Percentiles rank a stretch among this genome's conserved stretches.
These are phyloP conservation scores for Musa beccarii DNA, from an alignment of 176 grass and related monocot species.

Conservation along the genomic window DNA sequence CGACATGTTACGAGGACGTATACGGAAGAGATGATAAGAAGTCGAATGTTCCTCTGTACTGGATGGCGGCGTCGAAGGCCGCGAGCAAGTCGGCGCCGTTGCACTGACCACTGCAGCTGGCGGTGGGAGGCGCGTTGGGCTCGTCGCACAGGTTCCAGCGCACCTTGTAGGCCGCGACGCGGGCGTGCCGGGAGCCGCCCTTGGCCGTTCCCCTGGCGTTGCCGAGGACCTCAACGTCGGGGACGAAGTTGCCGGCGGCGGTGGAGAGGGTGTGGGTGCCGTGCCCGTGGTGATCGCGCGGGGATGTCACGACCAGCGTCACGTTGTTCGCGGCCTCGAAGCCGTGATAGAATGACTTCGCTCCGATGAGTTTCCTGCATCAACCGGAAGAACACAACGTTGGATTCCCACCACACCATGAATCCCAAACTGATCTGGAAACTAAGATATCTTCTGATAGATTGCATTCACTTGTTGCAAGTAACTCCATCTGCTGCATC, in stretches of 20 bases:
- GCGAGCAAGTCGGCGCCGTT: constrained; percentile 5
- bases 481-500: constrained; percentile 53
- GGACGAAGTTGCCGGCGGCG: constrained; percentile 7
- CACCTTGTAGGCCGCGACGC: constrained; percentile 17
- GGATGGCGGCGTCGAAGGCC: constrained; percentile 10
- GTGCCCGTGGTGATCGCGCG: constrained; percentile 3
- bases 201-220: constrained; percentile 8
- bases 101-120: constrained; percentile 1
- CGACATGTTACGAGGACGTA: no score
- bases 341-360: neutral
- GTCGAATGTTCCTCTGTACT: no score
- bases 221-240: neutral
- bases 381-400: no score
- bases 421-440: no score
- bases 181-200: constrained; percentile 7
- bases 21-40: no score
- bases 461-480: no score
- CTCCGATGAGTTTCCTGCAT: constrained; percentile 5
- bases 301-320: neutral
- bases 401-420: no score
- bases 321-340: neutral
- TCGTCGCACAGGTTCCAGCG: neutral
- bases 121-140: neutral
- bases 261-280: constrained; percentile 15
- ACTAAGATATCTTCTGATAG: no score